Evolutionary conservation across 139 green algal genomes (phyloP).

Genomic region (Micractinium sp.): DNA sequence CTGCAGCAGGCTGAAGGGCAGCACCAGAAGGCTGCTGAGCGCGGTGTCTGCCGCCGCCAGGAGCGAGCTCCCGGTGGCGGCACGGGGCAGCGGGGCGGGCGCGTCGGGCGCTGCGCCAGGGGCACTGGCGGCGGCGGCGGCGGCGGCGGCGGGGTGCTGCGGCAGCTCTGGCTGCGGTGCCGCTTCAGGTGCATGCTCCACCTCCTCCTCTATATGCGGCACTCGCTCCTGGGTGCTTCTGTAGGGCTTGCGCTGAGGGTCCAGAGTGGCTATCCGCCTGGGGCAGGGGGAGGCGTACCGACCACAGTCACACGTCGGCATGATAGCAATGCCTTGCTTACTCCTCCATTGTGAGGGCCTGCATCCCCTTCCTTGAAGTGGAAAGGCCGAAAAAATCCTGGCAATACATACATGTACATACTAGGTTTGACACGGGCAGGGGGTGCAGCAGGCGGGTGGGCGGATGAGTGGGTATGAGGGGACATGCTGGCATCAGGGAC

Average conservation of each 20-base stretch:
- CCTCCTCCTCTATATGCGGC: background rate
- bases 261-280: background rate
- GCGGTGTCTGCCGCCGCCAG: background rate
- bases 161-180: background rate
- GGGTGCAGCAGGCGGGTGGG: no score
- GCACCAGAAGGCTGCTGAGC: slow-evolving; percentile 6
- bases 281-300: background rate
- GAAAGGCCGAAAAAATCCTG: no score
- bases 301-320: no score
- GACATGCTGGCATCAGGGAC: no score
- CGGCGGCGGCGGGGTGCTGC: background rate
- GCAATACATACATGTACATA: no score
- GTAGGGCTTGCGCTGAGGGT: background rate
- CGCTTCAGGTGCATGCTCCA: background rate
- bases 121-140: background rate
- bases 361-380: no score
- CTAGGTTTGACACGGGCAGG: no score
- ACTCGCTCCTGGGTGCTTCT: background rate
- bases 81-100: background rate
- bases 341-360: no score
- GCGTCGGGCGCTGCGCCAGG: background rate
- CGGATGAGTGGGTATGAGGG: no score
- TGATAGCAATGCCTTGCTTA: no score
- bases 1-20: slow-evolving; percentile 28
- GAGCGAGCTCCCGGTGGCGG: background rate